Evolutionary conservation across 2,329 filamentous ascomycete species (phyloP).

Genomic region (Pseudocercospora ulei): DNA sequence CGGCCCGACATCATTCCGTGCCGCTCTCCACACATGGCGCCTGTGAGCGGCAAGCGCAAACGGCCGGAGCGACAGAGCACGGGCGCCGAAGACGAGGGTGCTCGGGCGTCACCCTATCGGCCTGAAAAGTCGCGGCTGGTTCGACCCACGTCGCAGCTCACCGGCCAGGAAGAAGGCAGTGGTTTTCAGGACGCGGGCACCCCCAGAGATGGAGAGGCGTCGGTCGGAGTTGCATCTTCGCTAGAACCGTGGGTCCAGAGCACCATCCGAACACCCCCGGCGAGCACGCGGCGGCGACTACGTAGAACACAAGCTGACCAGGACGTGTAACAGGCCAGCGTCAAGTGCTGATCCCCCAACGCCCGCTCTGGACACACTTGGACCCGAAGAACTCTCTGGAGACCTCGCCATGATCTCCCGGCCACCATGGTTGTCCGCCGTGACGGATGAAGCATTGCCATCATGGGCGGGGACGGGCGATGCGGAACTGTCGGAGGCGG

Average conservation of each 20-base stretch:
- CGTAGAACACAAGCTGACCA: slow-evolving; percentile 17
- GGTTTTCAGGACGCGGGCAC: slow-evolving; percentile 12
- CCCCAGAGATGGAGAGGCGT: slow-evolving; percentile 10
- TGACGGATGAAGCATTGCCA: slow-evolving; percentile 58
- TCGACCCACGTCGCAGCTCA: slow-evolving; percentile 36
- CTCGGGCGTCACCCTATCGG: slow-evolving; percentile 44
- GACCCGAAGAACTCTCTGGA: slow-evolving; percentile 12
- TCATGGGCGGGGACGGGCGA: slow-evolving; percentile 61
- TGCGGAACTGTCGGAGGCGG: slow-evolving; percentile 56
- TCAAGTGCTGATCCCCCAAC: slow-evolving; percentile 13
- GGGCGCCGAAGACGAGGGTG: slow-evolving; percentile 37
- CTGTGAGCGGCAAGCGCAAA: slow-evolving; percentile 46
- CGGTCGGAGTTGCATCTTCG: slow-evolving; percentile 7
- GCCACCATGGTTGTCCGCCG: slow-evolving; percentile 57
- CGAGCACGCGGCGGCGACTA: slow-evolving; percentile 12
- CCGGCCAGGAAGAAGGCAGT: slow-evolving; percentile 16
- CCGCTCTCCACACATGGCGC: slow-evolving; percentile 27
- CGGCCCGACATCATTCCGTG: neutral
- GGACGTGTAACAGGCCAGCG: slow-evolving; percentile 15
- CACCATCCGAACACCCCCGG: slow-evolving; percentile 11
- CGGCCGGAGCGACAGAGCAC: slow-evolving; percentile 41
- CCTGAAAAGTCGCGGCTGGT: slow-evolving; percentile 44
- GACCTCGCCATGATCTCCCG: slow-evolving; percentile 12
- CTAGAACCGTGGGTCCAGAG: slow-evolving; percentile 18
- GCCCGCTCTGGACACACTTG: slow-evolving; percentile 13